Conservation (phyloP, 2,329 filamentous ascomycete species). For the Arthrobotrys sinensis region DNA sequence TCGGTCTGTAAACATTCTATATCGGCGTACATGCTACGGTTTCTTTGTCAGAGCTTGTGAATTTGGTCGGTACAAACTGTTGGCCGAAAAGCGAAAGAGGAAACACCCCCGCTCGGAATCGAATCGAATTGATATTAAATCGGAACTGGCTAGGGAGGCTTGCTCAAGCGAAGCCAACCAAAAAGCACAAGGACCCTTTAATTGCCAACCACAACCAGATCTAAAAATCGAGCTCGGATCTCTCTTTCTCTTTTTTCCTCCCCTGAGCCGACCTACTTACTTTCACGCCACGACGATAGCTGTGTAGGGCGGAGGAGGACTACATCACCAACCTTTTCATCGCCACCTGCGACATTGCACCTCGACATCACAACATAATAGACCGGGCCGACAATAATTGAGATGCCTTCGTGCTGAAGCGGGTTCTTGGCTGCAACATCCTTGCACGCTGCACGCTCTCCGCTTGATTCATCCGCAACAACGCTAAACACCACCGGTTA, state of each 20-base stretch:
- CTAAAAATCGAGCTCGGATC: conserved; percentile 40
- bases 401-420: conserved; percentile 44
- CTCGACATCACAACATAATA: background rate
- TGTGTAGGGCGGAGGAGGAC: conserved; percentile 25
- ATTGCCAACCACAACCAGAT: conserved; percentile 45
- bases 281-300: conserved; percentile 5
- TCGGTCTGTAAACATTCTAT: conserved; percentile 10
- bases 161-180: conserved; percentile 42
- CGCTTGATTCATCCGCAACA: conserved; percentile 33
- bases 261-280: conserved; percentile 25
- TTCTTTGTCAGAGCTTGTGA: background rate
- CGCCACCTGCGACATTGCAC: background rate
- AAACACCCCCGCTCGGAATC: conserved; percentile 37
- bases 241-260: conserved; percentile 28
- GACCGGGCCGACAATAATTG: background rate
- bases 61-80: background rate
- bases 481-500: conserved; percentile 42
- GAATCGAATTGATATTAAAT: conserved; percentile 38
- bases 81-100: conserved; percentile 8
- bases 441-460: conserved; percentile 49
- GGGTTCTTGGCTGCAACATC: conserved; percentile 40
- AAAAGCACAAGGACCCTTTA: conserved; percentile 33
- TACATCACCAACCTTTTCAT: conserved; percentile 18
- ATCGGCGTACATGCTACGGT: background rate
- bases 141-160: conserved; percentile 42